These are phyloP conservation scores for Aspergillus felis DNA, from an alignment of 2,329 filamentous ascomycete species.

Conservation along the genomic window DNA sequence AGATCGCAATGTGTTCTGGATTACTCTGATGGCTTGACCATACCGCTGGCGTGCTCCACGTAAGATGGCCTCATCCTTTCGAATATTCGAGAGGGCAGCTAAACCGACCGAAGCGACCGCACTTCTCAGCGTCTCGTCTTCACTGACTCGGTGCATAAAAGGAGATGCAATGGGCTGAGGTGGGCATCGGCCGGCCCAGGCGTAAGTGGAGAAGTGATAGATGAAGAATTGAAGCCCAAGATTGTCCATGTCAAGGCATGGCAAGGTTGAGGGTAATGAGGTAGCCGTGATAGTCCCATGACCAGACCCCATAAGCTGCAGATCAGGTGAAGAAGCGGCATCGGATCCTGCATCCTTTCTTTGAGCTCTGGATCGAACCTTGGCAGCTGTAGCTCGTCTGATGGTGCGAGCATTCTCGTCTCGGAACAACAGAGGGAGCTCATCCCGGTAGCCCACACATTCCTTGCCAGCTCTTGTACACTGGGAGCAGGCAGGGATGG, in stretches of 20 bases:
- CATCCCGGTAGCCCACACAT: slow-evolving; percentile 29
- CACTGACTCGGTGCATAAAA: slow-evolving; percentile 5
- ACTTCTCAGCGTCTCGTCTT: slow-evolving; percentile 15
- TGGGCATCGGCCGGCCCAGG: slow-evolving; percentile 1
- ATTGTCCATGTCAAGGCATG: slow-evolving; percentile 12
- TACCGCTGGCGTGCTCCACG: slow-evolving; percentile 19
- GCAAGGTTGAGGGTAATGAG: background rate
- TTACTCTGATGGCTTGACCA: slow-evolving; percentile 13
- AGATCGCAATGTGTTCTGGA: slow-evolving; percentile 6
- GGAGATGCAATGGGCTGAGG: background rate
- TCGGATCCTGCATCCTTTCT: background rate
- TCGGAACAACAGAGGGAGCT: slow-evolving; percentile 24
- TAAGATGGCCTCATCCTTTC: slow-evolving; percentile 12
- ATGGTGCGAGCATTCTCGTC: slow-evolving; percentile 26
- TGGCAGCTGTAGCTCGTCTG: slow-evolving; percentile 17
- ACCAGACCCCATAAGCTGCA: background rate
- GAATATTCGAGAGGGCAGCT: slow-evolving; percentile 23
- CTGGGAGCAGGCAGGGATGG: slow-evolving; percentile 27
- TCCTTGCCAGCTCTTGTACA: slow-evolving; percentile 26
- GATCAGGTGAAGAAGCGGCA: background rate
- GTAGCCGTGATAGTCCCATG: background rate
- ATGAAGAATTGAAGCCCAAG: slow-evolving; percentile 22
- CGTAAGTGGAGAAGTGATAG: slow-evolving; percentile 15
- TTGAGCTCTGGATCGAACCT: slow-evolving; percentile 9
- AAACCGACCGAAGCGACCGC: slow-evolving; percentile 22